Evolutionary conservation across 495 filamentous ascomycete species (phyloP).

Genomic region (Hyaloscypha bicolor): DNA sequence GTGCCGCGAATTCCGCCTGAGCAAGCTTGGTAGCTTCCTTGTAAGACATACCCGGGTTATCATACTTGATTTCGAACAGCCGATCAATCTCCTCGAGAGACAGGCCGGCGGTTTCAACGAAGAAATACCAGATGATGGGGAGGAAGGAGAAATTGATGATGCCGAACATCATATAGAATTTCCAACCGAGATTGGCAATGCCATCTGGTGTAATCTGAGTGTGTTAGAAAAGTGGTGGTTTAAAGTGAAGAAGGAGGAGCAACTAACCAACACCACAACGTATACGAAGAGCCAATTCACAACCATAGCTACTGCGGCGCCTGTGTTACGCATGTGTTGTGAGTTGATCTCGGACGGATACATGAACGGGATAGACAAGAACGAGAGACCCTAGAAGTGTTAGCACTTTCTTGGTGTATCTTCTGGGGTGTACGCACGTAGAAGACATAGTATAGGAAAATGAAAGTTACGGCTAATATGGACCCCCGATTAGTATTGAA

Average conservation of each 20-base stretch:
- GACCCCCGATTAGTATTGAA: not conserved
- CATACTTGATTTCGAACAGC: constrained; percentile 41
- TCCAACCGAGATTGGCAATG: constrained; percentile 3
- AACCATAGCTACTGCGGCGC: not conserved
- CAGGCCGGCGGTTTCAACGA: constrained; percentile 48
- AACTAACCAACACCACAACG: not conserved
- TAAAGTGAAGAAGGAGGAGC: not conserved
- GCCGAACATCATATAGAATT: constrained; percentile 1
- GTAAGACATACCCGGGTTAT: not conserved
- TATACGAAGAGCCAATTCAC: constrained; percentile 1
- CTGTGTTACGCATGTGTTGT: not conserved
- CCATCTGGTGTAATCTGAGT: not conserved
- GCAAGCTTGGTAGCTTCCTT: not conserved
- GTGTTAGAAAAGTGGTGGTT: not conserved
- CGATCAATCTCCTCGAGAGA: constrained; percentile 57
- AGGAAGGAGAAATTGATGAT: not conserved
- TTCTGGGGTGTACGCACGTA: not conserved
- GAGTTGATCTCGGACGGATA: constrained; percentile 4
- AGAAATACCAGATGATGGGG: not conserved
- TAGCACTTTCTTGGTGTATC: no score
- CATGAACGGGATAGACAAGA: not conserved
- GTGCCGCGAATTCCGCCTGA: not conserved
- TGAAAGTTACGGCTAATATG: not conserved
- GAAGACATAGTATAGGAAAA: constrained; percentile 1
- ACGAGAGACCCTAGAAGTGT: not conserved